Percentiles rank a stretch among this genome's conserved stretches.
phyloP scores from a whole-genome alignment of 2,329 filamentous ascomycete genomes.

The Penicillium vulpinum region DNA sequence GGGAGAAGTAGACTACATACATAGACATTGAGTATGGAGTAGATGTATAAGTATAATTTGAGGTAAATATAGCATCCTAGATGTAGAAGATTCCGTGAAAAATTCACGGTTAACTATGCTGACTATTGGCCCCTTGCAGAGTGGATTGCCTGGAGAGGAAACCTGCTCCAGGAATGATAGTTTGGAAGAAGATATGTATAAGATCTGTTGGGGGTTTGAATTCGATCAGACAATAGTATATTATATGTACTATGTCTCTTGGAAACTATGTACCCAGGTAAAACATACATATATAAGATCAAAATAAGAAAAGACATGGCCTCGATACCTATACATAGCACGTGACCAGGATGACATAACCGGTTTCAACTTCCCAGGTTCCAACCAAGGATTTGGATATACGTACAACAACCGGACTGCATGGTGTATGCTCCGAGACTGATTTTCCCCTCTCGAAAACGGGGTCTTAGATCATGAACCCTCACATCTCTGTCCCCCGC shows the following conservation, averaged over 20 bases:
- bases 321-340: background rate
- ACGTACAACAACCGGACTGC: conserved; percentile 1
- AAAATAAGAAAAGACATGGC: no score
- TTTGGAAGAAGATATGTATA: background rate
- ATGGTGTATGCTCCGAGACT: conserved; percentile 4
- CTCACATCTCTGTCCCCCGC: conserved; percentile 60
- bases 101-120: background rate
- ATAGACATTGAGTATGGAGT: no score
- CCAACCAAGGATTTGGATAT: background rate
- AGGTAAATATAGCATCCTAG: no score
- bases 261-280: background rate
- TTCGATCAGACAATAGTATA: background rate
- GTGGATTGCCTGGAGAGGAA: conserved; percentile 1
- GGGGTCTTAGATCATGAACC: conserved; percentile 51
- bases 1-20: background rate
- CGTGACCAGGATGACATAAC: conserved; percentile 19
- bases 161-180: background rate
- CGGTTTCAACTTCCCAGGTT: background rate
- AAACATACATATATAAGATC: background rate
- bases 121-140: conserved; percentile 5
- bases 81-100: background rate
- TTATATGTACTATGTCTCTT: background rate
- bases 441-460: background rate
- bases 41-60: background rate
- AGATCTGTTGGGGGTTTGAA: background rate